Evolutionary conservation across 441 rosid genomes (phyloP).

Genomic region (Aleurites moluccanus): DNA sequence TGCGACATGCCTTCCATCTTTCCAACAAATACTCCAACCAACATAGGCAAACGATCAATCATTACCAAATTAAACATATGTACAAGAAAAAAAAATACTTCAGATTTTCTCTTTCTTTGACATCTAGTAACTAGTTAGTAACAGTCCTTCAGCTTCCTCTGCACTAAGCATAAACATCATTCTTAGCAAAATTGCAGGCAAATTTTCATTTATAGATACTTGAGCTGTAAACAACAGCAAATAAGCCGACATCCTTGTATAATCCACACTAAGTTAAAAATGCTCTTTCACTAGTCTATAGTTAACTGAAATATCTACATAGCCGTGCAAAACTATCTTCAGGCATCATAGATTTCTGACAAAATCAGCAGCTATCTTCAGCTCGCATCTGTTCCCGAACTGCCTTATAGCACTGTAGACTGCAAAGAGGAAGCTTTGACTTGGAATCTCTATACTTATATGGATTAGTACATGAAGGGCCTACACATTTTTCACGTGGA

Average conservation of each 20-base stretch:
- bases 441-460: conserved; percentile 85
- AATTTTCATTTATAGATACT: conserved; percentile 3
- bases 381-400: conserved; percentile 44
- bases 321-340: conserved; percentile 17
- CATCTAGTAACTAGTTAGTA: background rate
- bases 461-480: conserved; percentile 72
- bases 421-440: conserved; percentile 84
- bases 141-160: background rate
- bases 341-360: background rate
- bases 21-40: background rate
- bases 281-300: conserved; percentile 5
- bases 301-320: conserved; percentile 8
- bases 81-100: background rate
- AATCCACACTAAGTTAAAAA: conserved; percentile 5
- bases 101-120: no score
- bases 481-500: conserved; percentile 85
- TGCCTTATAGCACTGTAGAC: conserved; percentile 87
- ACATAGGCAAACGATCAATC: no score
- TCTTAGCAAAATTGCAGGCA: background rate
- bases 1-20: background rate
- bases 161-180: background rate
- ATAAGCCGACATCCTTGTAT: conserved; percentile 11
- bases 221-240: conserved; percentile 13
- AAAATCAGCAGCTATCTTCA: conserved; percentile 34
- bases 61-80: no score